Percentiles rank a stretch among this genome's conserved stretches.
Evolutionary conservation across 208 protist species (phyloP).

Genomic region (Crithidia mellificae): DNA sequence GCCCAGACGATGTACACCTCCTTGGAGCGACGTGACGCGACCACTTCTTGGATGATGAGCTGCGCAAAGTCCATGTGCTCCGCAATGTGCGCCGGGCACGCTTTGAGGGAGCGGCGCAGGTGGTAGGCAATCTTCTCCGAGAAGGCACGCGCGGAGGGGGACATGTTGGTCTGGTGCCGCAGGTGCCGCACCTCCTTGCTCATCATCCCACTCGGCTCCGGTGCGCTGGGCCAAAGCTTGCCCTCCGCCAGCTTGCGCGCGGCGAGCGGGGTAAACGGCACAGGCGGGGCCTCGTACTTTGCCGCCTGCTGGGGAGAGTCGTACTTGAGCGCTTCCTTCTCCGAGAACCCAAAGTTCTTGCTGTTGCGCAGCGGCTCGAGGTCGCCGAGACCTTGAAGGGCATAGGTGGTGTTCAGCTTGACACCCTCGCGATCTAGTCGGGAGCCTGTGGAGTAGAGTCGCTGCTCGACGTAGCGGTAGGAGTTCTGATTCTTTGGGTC

Average conservation of each 20-base stretch:
- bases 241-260: constrained; percentile 86
- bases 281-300: constrained; percentile 74
- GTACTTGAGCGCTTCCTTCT: constrained; percentile 80
- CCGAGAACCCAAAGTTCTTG: constrained; percentile 80
- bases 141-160: constrained; percentile 75
- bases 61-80: constrained; percentile 92
- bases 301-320: constrained; percentile 60
- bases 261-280: constrained; percentile 79
- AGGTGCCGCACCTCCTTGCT: constrained; percentile 80
- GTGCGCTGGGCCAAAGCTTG: constrained; percentile 85
- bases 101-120: constrained; percentile 79
- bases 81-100: constrained; percentile 81
- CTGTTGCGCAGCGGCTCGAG: constrained; percentile 86
- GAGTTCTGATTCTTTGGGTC: constrained; percentile 53
- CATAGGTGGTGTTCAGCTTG: constrained; percentile 84
- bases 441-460: constrained; percentile 74
- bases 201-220: constrained; percentile 76
- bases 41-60: constrained; percentile 87
- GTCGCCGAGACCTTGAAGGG: constrained; percentile 88
- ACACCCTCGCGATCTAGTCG: constrained; percentile 82
- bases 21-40: constrained; percentile 84
- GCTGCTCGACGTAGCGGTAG: constrained; percentile 80
- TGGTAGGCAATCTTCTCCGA: constrained; percentile 86
- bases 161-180: constrained; percentile 85
- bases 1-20: constrained; percentile 91